Percentiles rank a stretch among this genome's conserved stretches.
Conservation (phyloP, 305 asterid genomes). For the Fraxinus paxiana region DNA sequence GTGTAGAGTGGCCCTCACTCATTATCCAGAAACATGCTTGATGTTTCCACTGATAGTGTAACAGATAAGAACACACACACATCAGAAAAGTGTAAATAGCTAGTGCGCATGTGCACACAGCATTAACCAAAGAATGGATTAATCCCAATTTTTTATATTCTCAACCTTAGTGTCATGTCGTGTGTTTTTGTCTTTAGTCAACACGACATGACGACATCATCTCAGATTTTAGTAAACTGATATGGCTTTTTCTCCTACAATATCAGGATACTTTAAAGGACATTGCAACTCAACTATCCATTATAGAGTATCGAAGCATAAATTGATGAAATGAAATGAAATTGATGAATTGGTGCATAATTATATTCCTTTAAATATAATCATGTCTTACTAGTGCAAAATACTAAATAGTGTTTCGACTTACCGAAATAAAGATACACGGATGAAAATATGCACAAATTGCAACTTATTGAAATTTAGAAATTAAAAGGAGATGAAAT, state of each 20-base stretch:
- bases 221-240: background rate
- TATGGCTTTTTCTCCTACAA: background rate
- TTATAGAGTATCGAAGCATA: background rate
- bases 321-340: background rate
- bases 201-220: background rate
- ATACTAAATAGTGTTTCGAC: background rate
- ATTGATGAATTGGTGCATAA: background rate
- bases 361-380: too few relatives aligned
- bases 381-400: background rate
- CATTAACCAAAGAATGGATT: constrained; percentile 1
- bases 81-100: background rate
- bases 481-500: background rate
- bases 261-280: background rate
- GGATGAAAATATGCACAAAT: background rate
- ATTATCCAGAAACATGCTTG: background rate
- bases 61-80: constrained; percentile 21
- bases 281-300: background rate
- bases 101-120: constrained; percentile 19
- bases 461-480: background rate
- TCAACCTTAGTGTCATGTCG: background rate
- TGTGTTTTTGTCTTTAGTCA: background rate
- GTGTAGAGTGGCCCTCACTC: background rate
- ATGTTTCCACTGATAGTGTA: background rate
- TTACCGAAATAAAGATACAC: background rate
- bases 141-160: background rate